Base-by-base conservation (phyloP, 441 rosid species). In the Adansonia gregorii region DNA sequence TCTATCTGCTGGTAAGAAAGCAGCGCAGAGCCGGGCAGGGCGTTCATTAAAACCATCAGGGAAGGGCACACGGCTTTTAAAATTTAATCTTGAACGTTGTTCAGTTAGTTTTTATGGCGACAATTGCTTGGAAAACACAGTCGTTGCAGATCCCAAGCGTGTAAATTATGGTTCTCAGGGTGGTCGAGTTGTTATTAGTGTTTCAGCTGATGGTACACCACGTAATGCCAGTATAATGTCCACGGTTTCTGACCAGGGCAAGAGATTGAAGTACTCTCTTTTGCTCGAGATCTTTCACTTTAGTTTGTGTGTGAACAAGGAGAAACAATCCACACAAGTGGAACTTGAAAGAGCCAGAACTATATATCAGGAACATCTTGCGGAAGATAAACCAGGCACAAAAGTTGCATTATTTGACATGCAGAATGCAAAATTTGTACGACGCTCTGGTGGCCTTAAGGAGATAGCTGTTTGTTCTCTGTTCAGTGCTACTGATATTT, bases 131-230 rank as follows among this genome's bases (percentile, higher is more conserved):
- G 98, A 95, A 31, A 90, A 88, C 74, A 73, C 91, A 67, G 78
- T 80, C 82, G 87, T 95, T 84, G 90, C 82, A 24, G 98, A 97
- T 86, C 98, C 99, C 59, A 97, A 97, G 87, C 92, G 93, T 76
- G 98, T 97, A 82, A 93, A 97, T 87, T 95, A 93, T 89, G 99
- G 99, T 78, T 95, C 99, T 81, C 99, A 97, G 75, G 99, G 99
- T 87, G 99, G 98, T 67, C 90, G 83, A 72, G 88, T 88, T 82
- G 82, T 85, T 67, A 83, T 97, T 78, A 88, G 85, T 60, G 85
- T 86, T 72, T 88, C 86, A 84, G 92, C 90, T 76, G 99, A 93
- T 81, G 98, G 99, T 71, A 86, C 88, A 64, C 92, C 86, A 45
- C 99, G 99, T 24, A 87, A 85, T 77, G 99, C 99, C 5, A 89